phyloP scores from a whole-genome alignment of 257 asterid genomes.

The Nicotiana sylvestris region DNA sequence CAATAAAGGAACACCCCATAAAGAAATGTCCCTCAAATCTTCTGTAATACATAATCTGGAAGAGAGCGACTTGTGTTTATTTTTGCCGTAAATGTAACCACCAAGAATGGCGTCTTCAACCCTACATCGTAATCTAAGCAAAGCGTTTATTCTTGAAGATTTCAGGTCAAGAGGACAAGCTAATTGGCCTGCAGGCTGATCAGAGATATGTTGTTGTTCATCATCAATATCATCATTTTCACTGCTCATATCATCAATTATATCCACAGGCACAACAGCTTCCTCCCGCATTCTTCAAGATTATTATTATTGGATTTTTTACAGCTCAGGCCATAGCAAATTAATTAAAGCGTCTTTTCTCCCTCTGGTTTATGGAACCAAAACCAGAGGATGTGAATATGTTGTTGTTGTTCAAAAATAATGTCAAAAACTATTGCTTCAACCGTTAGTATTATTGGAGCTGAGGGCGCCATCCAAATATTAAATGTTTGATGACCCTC shows the following conservation, averaged over 20 bases:
- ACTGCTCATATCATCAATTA: neutral
- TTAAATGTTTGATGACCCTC: neutral
- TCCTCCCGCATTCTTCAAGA: slow-evolving; percentile 7
- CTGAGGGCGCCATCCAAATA: neutral
- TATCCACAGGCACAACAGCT: neutral
- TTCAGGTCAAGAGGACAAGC: slow-evolving; percentile 12
- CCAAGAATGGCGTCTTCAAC: slow-evolving; percentile 62
- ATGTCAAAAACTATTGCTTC: neutral
- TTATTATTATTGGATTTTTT: neutral
- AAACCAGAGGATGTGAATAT: neutral
- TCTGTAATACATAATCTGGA: neutral
- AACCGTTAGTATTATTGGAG: neutral
- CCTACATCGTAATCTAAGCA: slow-evolving; percentile 47
- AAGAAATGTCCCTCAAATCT: slow-evolving; percentile 20
- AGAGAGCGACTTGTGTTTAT: neutral
- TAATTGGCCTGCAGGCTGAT: neutral
- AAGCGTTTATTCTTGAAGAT: slow-evolving; percentile 25
- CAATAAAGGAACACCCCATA: slow-evolving; percentile 81
- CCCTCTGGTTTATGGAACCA: neutral
- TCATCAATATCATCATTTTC: slow-evolving; percentile 12
- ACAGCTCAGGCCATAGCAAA: neutral
- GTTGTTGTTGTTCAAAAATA: neutral
- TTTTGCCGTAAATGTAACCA: slow-evolving; percentile 32
- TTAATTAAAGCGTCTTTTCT: neutral
- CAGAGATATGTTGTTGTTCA: neutral